These are phyloP conservation scores for Fusarium sp. DNA, from an alignment of 2,329 filamentous ascomycete genomes.

Conservation along the genomic window DNA sequence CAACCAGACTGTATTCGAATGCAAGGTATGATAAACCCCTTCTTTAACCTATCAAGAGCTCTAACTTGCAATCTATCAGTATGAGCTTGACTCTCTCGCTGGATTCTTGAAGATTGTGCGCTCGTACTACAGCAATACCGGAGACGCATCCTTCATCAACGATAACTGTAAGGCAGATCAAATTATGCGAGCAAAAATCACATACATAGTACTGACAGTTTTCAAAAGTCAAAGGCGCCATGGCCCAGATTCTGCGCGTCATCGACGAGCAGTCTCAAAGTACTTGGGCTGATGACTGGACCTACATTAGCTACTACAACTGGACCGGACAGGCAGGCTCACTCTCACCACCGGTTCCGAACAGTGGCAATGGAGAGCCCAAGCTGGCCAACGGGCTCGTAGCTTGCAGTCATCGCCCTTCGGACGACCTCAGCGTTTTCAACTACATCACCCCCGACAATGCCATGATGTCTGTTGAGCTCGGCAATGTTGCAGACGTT, in stretches of 20 bases:
- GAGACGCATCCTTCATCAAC: conserved; percentile 16
- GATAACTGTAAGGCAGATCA: conserved; percentile 6
- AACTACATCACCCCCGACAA: conserved; percentile 30
- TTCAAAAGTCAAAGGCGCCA: conserved; percentile 1
- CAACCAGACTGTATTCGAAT: conserved; percentile 23
- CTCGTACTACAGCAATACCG: conserved; percentile 19
- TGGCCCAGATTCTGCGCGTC: conserved; percentile 14
- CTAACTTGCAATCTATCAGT: neutral
- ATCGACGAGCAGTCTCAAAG: conserved; percentile 23
- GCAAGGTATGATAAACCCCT: neutral
- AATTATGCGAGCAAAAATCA: rapidly evolving
- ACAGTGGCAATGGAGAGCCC: conserved; percentile 18
- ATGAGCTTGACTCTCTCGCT: conserved; percentile 22
- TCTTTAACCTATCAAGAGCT: rapidly evolving
- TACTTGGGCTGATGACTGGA: conserved; percentile 24
- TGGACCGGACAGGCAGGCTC: conserved; percentile 19
- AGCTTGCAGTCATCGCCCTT: conserved; percentile 18
- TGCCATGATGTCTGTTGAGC: conserved; percentile 26
- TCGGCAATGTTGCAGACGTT: conserved; percentile 11
- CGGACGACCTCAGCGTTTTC: conserved; percentile 12
- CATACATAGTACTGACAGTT: rapidly evolving
- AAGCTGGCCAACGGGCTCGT: conserved; percentile 22
- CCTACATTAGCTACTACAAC: conserved; percentile 27
- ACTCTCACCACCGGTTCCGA: conserved; percentile 15
- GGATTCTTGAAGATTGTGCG: conserved; percentile 25